These are phyloP conservation scores for Rhizopus delemar DNA, from an alignment of 371 early-diverging fungal genomes.

Conservation along the genomic window DNA sequence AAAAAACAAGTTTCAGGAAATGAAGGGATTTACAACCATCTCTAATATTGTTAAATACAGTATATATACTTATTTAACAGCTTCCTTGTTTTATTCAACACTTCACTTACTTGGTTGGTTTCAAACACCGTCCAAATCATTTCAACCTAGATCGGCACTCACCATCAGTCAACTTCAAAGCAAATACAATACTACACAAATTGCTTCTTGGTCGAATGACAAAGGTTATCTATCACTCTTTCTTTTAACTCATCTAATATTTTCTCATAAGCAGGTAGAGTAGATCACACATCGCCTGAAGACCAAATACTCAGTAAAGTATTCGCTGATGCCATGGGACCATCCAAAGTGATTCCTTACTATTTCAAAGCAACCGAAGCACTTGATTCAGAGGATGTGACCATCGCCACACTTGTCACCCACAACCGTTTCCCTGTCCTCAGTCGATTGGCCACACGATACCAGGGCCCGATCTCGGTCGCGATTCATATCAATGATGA, in stretches of 20 bases:
- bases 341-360: conserved; percentile 63
- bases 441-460: conserved; percentile 44
- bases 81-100: conserved; percentile 26
- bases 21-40: conserved; percentile 18
- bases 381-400: conserved; percentile 58
- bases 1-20: conserved; percentile 1
- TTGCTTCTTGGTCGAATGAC: conserved; percentile 31
- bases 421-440: conserved; percentile 48
- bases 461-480: conserved; percentile 45
- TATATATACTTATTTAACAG: conserved; percentile 17
- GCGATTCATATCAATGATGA: conserved; percentile 67
- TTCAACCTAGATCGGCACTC: conserved; percentile 8
- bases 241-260: conserved; percentile 8
- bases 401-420: conserved; percentile 48
- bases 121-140: conserved; percentile 5
- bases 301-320: conserved; percentile 14
- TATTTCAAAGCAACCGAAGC: conserved; percentile 54
- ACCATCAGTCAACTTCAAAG: conserved; percentile 24
- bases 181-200: conserved; percentile 24
- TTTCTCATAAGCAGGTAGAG: conserved; percentile 5
- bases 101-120: conserved; percentile 30
- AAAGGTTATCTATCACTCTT: conserved; percentile 24
- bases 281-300: too few relatives aligned
- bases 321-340: conserved; percentile 66
- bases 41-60: conserved; percentile 13